Conservation (phyloP, 2,329 filamentous ascomycete genomes). For the Lasiodiplodia gonubiensis region DNA sequence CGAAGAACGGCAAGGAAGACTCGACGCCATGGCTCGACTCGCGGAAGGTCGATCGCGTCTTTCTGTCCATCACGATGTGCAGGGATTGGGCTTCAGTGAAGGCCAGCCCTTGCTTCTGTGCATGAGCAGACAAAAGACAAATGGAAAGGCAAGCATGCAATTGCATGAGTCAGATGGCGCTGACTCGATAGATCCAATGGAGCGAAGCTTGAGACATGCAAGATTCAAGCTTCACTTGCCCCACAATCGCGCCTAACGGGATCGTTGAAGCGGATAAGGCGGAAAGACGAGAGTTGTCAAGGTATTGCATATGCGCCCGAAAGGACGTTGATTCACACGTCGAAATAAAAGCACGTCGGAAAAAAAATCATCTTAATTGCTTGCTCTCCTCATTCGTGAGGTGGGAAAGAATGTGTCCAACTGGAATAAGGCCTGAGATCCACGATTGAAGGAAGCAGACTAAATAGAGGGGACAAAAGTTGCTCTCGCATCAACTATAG, state of each 20-base stretch:
- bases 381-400: not conserved
- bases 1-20: not conserved
- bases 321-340: not conserved
- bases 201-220: not conserved
- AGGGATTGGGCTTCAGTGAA: not conserved
- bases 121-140: not conserved
- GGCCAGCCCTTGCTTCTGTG: not conserved
- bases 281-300: not conserved
- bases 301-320: not conserved
- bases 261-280: not conserved
- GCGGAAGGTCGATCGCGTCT: not conserved
- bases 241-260: not conserved
- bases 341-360: not conserved
- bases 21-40: not conserved
- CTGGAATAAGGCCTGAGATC: constrained; percentile 31
- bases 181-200: not conserved
- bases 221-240: not conserved
- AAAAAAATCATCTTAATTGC: not conserved
- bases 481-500: constrained; percentile 35
- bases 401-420: constrained; percentile 25
- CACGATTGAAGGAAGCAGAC: constrained; percentile 25
- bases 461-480: constrained; percentile 30
- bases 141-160: not conserved
- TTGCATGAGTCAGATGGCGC: not conserved
- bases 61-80: not conserved